Conservation (phyloP, 2,329 filamentous ascomycete genomes). For the Penicillium thymicola region DNA sequence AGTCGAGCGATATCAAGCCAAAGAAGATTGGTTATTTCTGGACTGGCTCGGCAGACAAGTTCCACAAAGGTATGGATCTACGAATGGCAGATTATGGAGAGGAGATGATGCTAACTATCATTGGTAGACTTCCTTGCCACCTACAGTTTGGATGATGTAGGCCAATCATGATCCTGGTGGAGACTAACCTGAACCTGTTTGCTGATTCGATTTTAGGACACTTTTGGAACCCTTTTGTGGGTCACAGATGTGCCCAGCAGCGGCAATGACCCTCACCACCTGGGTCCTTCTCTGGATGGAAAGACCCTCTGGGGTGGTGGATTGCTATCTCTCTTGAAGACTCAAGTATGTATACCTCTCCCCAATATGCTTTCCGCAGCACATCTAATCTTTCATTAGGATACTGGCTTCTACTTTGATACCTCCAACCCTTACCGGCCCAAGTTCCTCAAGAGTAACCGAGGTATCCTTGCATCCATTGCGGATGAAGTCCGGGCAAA, state of each 20-base stretch:
- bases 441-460: slow-evolving; percentile 58
- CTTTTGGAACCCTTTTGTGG: slow-evolving; percentile 58
- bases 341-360: slow-evolving; percentile 32
- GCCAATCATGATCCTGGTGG: slow-evolving; percentile 6
- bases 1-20: slow-evolving; percentile 54
- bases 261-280: slow-evolving; percentile 60
- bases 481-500: slow-evolving; percentile 62
- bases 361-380: no score
- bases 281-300: slow-evolving; percentile 54
- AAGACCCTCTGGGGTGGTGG: slow-evolving; percentile 59
- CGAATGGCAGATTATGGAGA: neutral
- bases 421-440: slow-evolving; percentile 57
- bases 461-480: slow-evolving; percentile 58
- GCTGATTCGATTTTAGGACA: slow-evolving; percentile 43
- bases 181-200: neutral
- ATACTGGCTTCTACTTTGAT: slow-evolving; percentile 63
- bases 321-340: slow-evolving; percentile 58
- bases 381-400: slow-evolving; percentile 34
- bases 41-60: slow-evolving; percentile 59
- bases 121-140: slow-evolving; percentile 54
- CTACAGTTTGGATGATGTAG: slow-evolving; percentile 57
- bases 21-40: slow-evolving; percentile 67
- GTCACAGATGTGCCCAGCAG: slow-evolving; percentile 58
- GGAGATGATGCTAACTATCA: neutral
- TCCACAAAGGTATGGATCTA: slow-evolving; percentile 46